Percentiles rank a stretch among this genome's conserved stretches.
These are phyloP conservation scores for Anethum foeniculum DNA, from an alignment of 140 eudicot genomes.

Conservation along the genomic window DNA sequence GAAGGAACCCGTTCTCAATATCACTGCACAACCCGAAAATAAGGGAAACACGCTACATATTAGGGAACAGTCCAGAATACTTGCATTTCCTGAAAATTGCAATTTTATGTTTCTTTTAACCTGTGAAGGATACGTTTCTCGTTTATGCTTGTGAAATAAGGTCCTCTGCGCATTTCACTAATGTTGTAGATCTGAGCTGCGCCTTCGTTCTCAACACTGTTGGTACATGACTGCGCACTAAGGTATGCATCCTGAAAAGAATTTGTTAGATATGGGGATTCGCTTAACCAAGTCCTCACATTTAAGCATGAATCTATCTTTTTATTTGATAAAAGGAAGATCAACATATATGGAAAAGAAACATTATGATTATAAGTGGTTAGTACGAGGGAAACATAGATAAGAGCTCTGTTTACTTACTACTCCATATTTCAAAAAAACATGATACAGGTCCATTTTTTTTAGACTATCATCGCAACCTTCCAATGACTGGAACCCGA, in stretches of 20 bases:
- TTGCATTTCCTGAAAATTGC: background rate
- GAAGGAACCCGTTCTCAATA: conserved; percentile 41
- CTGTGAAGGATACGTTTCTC: conserved; percentile 17
- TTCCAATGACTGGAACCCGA: conserved; percentile 39
- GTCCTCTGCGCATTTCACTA: conserved; percentile 28
- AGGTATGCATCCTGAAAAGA: conserved; percentile 49
- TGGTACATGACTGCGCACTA: conserved; percentile 33
- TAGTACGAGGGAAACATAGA: background rate
- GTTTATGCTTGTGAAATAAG: conserved; percentile 29
- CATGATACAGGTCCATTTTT: conserved; percentile 30
- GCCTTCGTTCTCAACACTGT: conserved; percentile 2
- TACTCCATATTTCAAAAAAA: conserved; percentile 37
- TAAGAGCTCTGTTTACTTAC: conserved; percentile 21
- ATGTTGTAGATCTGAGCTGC: background rate
- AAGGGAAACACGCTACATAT: background rate
- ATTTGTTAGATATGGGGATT: background rate
- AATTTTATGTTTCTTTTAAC: conserved; percentile 20
- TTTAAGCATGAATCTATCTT: background rate
- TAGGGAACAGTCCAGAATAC: background rate
- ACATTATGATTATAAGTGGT: background rate
- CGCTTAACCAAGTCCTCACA: background rate
- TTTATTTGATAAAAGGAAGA: background rate
- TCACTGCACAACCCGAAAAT: conserved; percentile 31
- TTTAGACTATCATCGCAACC: conserved; percentile 28
- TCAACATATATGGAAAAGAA: background rate